These are phyloP conservation scores for Volvox africanus DNA, from an alignment of 139 green algal genomes.

Conservation along the genomic window DNA sequence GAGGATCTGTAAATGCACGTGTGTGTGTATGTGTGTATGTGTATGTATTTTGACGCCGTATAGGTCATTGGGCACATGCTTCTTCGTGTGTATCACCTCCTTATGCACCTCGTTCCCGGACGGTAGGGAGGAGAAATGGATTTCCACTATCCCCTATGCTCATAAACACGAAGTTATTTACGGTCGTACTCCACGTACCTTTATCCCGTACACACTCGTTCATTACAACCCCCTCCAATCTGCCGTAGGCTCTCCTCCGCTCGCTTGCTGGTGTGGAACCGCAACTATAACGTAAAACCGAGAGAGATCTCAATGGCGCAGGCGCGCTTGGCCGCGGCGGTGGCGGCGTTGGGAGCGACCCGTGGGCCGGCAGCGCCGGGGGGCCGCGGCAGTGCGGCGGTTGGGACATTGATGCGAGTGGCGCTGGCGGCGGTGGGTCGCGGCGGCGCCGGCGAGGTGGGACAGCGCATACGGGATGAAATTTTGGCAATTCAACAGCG, in stretches of 20 bases:
- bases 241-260: slow-evolving; percentile 23
- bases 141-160: no score
- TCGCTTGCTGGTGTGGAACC: slow-evolving; percentile 69
- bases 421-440: slow-evolving; percentile 71
- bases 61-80: no score
- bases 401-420: slow-evolving; percentile 56
- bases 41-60: no score
- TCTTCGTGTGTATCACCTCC: no score
- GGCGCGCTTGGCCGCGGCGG: slow-evolving; percentile 30
- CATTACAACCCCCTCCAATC: no score
- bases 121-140: no score
- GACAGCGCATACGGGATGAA: slow-evolving; percentile 83
- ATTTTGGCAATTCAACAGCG: slow-evolving; percentile 77
- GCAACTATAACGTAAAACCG: slow-evolving; percentile 89
- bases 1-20: neutral
- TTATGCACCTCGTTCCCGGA: no score
- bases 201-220: no score
- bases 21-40: neutral
- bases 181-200: no score
- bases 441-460: slow-evolving; percentile 73
- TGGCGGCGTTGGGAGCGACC: slow-evolving; percentile 28
- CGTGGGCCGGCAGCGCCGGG: neutral
- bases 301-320: slow-evolving; percentile 46
- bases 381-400: slow-evolving; percentile 26
- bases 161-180: no score